A percentile compares a stretch with the other conserved stretches of the same genome.
Evolutionary conservation across 1,284 basidiomycete genomes (phyloP).

Genomic region (Pseudozyma flocculosa): DNA sequence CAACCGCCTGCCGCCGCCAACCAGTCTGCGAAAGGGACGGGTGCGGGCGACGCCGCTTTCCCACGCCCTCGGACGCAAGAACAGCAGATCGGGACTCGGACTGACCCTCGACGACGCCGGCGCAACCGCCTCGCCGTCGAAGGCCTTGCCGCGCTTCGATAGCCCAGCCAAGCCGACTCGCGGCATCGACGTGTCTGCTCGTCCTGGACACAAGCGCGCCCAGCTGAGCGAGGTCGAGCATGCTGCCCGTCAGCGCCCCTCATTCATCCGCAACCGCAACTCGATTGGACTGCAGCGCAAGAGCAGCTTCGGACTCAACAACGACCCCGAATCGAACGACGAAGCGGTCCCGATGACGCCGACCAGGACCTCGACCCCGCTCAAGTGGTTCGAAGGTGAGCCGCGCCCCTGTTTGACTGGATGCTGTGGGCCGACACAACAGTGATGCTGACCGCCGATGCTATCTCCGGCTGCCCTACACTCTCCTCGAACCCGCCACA

Average conservation of each 20-base stretch:
- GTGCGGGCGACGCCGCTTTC: background rate
- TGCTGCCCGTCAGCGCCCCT: background rate
- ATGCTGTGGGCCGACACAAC: background rate
- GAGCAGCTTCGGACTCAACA: slow-evolving; percentile 13
- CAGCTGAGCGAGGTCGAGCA: background rate
- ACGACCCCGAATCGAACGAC: slow-evolving; percentile 53
- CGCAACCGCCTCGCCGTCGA: background rate
- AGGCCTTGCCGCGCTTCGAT: background rate
- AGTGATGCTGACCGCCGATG: too few relatives aligned
- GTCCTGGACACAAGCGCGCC: background rate
- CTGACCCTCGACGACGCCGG: slow-evolving; percentile 11
- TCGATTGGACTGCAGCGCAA: slow-evolving; percentile 13
- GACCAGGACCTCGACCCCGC: too few relatives aligned
- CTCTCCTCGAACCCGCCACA: background rate
- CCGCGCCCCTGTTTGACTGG: background rate
- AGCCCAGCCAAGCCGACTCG: background rate
- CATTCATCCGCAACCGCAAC: background rate
- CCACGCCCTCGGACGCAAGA: background rate
- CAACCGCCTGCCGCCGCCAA: background rate
- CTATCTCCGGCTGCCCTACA: background rate
- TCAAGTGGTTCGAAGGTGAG: slow-evolving; percentile 53
- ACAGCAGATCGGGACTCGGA: background rate
- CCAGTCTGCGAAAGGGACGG: background rate
- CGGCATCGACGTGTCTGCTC: background rate
- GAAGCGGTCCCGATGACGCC: too few relatives aligned